These are phyloP conservation scores for Talaromyces sp. DNA, from an alignment of 2,329 filamentous ascomycete genomes.

Conservation along the genomic window DNA sequence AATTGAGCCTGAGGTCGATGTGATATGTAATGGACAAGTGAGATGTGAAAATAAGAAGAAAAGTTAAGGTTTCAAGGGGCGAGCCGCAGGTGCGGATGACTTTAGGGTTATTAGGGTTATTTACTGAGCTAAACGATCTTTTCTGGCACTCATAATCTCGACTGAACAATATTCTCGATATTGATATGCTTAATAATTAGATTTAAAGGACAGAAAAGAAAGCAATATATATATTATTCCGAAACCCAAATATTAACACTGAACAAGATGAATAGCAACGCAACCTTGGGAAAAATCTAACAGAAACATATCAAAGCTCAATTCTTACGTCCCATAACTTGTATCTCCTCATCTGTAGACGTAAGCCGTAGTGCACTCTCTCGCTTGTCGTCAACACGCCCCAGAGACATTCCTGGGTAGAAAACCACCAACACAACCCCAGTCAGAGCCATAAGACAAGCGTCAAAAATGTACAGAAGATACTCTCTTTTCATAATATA, in stretches of 20 bases:
- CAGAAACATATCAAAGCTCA: neutral
- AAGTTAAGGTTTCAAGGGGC: neutral
- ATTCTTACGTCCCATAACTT: neutral
- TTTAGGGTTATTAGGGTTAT: neutral
- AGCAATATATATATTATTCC: neutral
- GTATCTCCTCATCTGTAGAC: neutral
- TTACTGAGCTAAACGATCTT: neutral
- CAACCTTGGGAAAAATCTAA: neutral
- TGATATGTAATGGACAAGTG: neutral
- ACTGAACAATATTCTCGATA: neutral
- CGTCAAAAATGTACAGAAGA: constrained; percentile 26
- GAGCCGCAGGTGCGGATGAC: neutral
- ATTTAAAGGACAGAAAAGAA: neutral
- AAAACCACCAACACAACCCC: neutral
- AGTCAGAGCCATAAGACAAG: constrained; percentile 21
- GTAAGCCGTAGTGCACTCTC: neutral
- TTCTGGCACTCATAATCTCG: neutral
- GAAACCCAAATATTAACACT: neutral
- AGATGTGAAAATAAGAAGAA: neutral
- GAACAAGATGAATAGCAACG: neutral
- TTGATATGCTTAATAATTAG: neutral
- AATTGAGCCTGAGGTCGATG: too few relatives aligned
- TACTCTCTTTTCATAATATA: constrained; percentile 22
- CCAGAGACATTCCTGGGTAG: neutral
- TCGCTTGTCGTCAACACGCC: neutral